Conservation (phyloP, 805 yeast genomes). For the Teunomyces pallodes region DNA sequence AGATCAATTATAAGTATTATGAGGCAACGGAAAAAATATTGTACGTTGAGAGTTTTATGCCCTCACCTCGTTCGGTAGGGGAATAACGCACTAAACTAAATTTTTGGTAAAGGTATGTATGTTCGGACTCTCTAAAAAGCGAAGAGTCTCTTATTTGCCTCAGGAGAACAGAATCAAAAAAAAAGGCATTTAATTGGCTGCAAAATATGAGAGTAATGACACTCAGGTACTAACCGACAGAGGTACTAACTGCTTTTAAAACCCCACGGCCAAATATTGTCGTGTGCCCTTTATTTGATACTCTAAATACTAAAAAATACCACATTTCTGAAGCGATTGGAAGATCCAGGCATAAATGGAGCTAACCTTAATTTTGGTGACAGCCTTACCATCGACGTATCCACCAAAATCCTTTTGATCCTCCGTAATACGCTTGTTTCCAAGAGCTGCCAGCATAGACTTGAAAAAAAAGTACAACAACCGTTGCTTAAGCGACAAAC, state of each 20-base stretch:
- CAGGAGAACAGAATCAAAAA: background rate
- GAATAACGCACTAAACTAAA: too few relatives aligned
- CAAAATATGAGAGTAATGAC: background rate
- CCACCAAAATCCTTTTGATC: slow-evolving; percentile 18
- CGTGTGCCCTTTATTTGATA: background rate
- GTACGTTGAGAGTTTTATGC: background rate
- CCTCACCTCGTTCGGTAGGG: background rate
- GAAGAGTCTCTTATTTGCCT: background rate
- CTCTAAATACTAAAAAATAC: slow-evolving; percentile 17
- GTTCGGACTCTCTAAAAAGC: slow-evolving; percentile 1
- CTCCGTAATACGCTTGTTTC: slow-evolving; percentile 12
- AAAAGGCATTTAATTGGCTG: background rate
- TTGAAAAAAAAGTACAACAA: slow-evolving; percentile 12
- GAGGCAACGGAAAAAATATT: background rate
- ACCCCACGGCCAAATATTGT: background rate
- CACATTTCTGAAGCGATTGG: slow-evolving; percentile 21
- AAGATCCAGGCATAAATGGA: slow-evolving; percentile 18
- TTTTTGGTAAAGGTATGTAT: background rate
- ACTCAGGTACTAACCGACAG: too few relatives aligned
- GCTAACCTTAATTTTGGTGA: slow-evolving; percentile 10
- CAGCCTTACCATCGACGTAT: slow-evolving; percentile 19
- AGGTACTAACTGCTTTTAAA: too few relatives aligned
- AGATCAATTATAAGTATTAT: background rate
- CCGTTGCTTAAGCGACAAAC: slow-evolving; percentile 14
- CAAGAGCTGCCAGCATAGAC: slow-evolving; percentile 9